Evolutionary conservation across 192 early-diverging fungal genomes (phyloP).

Genomic region (Entrophospora sp.): DNA sequence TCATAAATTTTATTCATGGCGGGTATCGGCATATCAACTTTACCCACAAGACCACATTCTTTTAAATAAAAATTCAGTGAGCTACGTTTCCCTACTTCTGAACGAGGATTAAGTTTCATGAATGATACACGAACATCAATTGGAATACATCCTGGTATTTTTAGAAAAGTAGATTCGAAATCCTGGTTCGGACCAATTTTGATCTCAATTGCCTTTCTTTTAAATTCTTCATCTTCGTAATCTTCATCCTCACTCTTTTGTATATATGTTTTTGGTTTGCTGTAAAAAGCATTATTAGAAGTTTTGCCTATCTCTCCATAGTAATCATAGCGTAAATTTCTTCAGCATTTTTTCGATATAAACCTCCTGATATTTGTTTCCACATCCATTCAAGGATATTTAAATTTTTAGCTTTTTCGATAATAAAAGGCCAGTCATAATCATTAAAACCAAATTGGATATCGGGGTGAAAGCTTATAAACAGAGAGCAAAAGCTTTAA

Average conservation of each 20-base stretch:
- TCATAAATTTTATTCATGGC: too few species aligned
- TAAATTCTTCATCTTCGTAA: neutral
- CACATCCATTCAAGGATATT: too few species aligned
- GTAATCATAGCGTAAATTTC: neutral
- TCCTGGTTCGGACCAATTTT: too few species aligned
- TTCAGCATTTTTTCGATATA: neutral
- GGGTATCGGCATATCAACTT: too few species aligned
- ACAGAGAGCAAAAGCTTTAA: constrained; percentile 2
- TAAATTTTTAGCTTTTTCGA: too few species aligned
- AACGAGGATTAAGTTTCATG: too few species aligned
- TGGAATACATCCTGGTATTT: too few species aligned
- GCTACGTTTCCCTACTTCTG: too few species aligned
- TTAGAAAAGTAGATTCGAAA: too few species aligned
- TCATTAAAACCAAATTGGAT: neutral
- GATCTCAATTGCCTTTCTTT: neutral
- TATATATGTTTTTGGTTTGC: neutral
- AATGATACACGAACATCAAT: too few species aligned
- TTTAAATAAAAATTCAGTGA: too few species aligned
- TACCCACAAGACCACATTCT: too few species aligned
- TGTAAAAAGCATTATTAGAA: neutral
- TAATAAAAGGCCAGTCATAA: neutral
- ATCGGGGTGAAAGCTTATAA: neutral
- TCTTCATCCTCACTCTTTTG: neutral
- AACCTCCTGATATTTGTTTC: neutral
- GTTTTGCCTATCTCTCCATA: neutral